Percentiles rank a stretch among this genome's conserved stretches.
These are phyloP conservation scores for Russula brevipes DNA, from an alignment of 768 basidiomycete genomes.

Conservation along the genomic window DNA sequence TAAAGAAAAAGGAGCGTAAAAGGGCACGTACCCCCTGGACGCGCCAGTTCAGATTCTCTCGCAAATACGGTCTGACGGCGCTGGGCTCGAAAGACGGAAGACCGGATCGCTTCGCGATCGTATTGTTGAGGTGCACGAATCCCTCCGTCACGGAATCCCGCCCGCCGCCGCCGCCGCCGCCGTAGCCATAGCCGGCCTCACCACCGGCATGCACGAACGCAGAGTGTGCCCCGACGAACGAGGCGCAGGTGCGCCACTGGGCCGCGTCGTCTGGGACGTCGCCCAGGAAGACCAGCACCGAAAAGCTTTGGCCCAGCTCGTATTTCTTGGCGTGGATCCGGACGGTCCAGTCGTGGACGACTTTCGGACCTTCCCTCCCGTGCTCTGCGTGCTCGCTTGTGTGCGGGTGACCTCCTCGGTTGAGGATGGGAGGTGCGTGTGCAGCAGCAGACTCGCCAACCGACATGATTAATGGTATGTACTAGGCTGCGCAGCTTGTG, in stretches of 20 bases:
- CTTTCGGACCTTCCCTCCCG: background rate
- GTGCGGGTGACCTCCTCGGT: too few relatives aligned
- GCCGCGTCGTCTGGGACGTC: constrained; percentile 35
- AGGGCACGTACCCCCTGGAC: constrained; percentile 21
- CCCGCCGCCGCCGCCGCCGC: constrained; percentile 31
- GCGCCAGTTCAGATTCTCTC: constrained; percentile 38
- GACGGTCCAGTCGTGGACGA: constrained; percentile 38
- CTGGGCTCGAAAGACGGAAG: constrained; percentile 35
- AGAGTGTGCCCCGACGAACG: constrained; percentile 40
- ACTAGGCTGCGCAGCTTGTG: too few relatives aligned
- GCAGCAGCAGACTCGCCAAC: too few relatives aligned
- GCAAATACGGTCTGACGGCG: constrained; percentile 38
- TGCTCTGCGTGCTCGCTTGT: background rate
- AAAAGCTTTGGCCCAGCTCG: constrained; percentile 41
- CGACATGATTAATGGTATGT: too few relatives aligned
- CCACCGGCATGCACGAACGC: constrained; percentile 38
- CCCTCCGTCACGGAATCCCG: constrained; percentile 35
- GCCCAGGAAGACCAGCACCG: constrained; percentile 45
- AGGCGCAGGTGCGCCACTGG: constrained; percentile 35
- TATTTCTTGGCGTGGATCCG: constrained; percentile 41
- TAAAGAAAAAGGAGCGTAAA: too few relatives aligned
- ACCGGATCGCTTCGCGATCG: constrained; percentile 27
- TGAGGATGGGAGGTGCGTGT: too few relatives aligned
- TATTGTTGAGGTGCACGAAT: constrained; percentile 40
- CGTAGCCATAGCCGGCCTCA: constrained; percentile 37